Evolutionary conservation across 1,284 basidiomycete genomes (phyloP).

Genomic region (Malassezia cuniculi): DNA sequence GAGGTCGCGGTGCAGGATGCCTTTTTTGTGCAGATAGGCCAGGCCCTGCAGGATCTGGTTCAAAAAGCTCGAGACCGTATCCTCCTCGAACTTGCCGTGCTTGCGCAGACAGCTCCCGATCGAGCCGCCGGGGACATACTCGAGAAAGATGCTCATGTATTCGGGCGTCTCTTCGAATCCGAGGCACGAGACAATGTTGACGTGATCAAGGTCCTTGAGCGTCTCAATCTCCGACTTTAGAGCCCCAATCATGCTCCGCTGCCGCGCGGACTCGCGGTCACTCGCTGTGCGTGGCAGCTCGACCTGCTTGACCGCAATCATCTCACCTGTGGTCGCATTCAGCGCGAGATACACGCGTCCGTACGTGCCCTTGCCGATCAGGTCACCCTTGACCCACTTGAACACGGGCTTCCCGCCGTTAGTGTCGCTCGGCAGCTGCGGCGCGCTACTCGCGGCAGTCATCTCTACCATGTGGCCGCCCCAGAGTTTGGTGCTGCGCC

Average conservation of each 20-base stretch:
- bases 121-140: conserved; percentile 70
- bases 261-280: conserved; percentile 75
- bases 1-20: conserved; percentile 87
- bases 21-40: conserved; percentile 78
- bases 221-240: conserved; percentile 83
- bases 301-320: conserved; percentile 99
- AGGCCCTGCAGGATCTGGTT: conserved; percentile 81
- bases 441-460: conserved; percentile 30
- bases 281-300: conserved; percentile 79
- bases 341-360: conserved; percentile 89
- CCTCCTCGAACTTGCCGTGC: conserved; percentile 81
- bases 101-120: conserved; percentile 82
- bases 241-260: conserved; percentile 74
- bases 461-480: conserved; percentile 87
- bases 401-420: conserved; percentile 53
- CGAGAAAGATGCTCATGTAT: conserved; percentile 88
- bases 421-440: conserved; percentile 24
- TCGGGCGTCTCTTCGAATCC: conserved; percentile 75
- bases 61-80: conserved; percentile 83
- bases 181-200: conserved; percentile 91
- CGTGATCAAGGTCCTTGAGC: conserved; percentile 89
- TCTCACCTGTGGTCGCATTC: conserved; percentile 95
- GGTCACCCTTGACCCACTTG: conserved; percentile 95
- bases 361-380: conserved; percentile 93
- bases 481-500: conserved; percentile 89